Evolutionary conservation across 768 basidiomycete genomes (phyloP).

Genomic region (Xerocomus potaroensis): DNA sequence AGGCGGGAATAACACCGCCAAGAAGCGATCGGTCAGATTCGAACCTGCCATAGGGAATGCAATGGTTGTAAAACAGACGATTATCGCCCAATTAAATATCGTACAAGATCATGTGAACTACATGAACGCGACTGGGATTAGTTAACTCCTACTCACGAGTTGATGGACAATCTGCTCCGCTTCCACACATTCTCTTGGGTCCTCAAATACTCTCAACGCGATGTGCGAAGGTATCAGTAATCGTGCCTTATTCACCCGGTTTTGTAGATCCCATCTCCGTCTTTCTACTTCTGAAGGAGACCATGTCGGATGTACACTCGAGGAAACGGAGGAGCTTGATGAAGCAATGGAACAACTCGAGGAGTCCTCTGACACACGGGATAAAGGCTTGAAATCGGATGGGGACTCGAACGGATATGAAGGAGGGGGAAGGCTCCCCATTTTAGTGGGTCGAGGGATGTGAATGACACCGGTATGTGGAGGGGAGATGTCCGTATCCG

Average conservation of each 20-base stretch:
- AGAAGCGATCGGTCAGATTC: neutral
- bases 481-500: slow-evolving; percentile 18
- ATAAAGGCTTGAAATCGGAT: slow-evolving; percentile 7
- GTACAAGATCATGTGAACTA: neutral
- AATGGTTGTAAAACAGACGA: neutral
- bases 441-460: slow-evolving; percentile 13
- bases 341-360: slow-evolving; percentile 21
- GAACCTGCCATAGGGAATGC: too few relatives aligned
- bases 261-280: slow-evolving; percentile 56
- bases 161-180: slow-evolving; percentile 39
- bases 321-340: slow-evolving; percentile 19
- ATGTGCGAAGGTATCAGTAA: slow-evolving; percentile 54
- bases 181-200: slow-evolving; percentile 69
- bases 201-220: slow-evolving; percentile 59
- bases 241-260: slow-evolving; percentile 59
- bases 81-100: neutral
- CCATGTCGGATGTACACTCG: slow-evolving; percentile 8
- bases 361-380: slow-evolving; percentile 25
- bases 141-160: slow-evolving; percentile 2
- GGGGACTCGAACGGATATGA: slow-evolving; percentile 10
- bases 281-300: slow-evolving; percentile 50
- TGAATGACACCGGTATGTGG: slow-evolving; percentile 5
- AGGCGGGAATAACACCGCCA: neutral
- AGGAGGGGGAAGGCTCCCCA: slow-evolving; percentile 10
- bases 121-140: neutral